Conservation (phyloP, 2,329 filamentous ascomycete genomes). For the Sporothrix sp. region DNA sequence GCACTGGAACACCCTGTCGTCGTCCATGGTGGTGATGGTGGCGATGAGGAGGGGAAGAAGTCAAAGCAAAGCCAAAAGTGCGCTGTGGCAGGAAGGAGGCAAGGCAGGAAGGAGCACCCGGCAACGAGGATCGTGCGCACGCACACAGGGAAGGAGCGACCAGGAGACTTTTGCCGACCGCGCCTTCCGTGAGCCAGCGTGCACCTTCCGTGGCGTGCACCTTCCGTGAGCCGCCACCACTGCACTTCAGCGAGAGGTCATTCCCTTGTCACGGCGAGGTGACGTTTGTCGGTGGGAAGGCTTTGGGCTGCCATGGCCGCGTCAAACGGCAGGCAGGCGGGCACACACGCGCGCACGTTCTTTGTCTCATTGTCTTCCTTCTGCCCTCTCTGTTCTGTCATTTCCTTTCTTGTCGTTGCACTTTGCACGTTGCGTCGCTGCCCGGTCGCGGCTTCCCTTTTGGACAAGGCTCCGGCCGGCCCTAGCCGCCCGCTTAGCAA, state of each 20-base stretch:
- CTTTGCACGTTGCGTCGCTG: too few relatives aligned
- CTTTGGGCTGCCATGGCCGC: too few relatives aligned
- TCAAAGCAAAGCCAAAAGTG: not conserved
- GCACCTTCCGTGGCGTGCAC: too few relatives aligned
- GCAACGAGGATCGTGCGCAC: not conserved
- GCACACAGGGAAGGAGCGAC: conserved; percentile 1
- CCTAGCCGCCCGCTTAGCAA: not conserved
- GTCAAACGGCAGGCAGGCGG: too few relatives aligned
- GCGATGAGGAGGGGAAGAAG: not conserved
- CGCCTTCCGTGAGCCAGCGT: conserved; percentile 3
- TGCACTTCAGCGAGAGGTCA: too few relatives aligned
- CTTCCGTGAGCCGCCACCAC: too few relatives aligned
- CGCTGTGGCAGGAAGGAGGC: not conserved
- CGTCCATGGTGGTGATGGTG: not conserved
- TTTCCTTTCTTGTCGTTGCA: too few relatives aligned
- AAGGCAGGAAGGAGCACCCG: not conserved
- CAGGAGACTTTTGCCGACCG: not conserved
- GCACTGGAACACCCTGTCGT: conserved; percentile 15
- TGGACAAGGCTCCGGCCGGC: not conserved
- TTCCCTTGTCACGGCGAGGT: too few relatives aligned
- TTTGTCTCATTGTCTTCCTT: too few relatives aligned
- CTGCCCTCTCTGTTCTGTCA: too few relatives aligned
- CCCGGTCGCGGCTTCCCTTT: not conserved
- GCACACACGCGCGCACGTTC: too few relatives aligned
- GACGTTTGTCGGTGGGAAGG: too few relatives aligned